Evolutionary conservation across 2,329 filamentous ascomycete genomes (phyloP), one percentile per base, ranked within the genome.

Genomic region (Talaromyces sp.): DNA sequence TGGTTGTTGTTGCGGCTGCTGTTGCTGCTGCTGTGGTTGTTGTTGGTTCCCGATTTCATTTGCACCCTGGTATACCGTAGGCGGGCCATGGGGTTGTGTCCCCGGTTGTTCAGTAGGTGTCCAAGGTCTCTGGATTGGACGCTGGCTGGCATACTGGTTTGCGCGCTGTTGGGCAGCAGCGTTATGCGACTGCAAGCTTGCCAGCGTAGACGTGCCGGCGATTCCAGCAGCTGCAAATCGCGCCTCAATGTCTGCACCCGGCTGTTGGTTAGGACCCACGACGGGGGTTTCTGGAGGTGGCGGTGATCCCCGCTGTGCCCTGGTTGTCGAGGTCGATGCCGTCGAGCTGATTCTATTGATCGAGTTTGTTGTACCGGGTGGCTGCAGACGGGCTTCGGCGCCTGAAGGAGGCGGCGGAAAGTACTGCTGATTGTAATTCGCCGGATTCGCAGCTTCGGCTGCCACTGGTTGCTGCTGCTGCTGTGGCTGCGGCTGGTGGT

Each of bases 211-310:
- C 0, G 91, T 89, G 2, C 92, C 93, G 2, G 92, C 91, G 65
- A 96, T 96, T 40, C 93, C 93, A 31, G 92, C 90, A 3, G 92
- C 92, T 2, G 93, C 93, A 82, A 96, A 97, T 60, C 92, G 87
- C 57, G 92, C 91, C 74, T 96, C 93, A 68, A 97, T 96, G 61
- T 91, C 91, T 47, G 90, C 91, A 59, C 87, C 87, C 2, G 89
- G 86, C n/a, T 87, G 82, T 59, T 81, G 82, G 18, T 86, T 87
- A 1, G 89, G 90, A 47, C 89, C 90, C 33, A 89, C 84, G 64
- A 94, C 84, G 34, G 95, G 92, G 0, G 95, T 98, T 74, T 98
- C 94, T 8, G 95, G 95, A 1, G 95, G 95, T 4, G 95, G 94
- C 5, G 95, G 95, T 31, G 94, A 98, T 51, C 95, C 95, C 68